These are phyloP conservation scores for Xylariaceae sp. DNA, from an alignment of 2,329 filamentous ascomycete species.

Conservation along the genomic window DNA sequence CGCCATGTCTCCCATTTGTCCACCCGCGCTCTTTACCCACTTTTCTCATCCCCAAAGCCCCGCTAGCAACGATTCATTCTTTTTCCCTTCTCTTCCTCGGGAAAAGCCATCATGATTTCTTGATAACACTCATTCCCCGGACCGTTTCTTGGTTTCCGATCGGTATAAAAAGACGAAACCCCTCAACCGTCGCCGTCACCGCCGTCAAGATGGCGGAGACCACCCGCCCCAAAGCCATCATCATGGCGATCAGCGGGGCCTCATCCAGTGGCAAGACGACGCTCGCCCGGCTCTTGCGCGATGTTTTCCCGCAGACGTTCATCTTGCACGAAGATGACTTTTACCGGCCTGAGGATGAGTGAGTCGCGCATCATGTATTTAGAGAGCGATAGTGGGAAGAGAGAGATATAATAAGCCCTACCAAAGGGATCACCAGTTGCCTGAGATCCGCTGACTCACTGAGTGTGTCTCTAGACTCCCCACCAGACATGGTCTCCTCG, in stretches of 20 bases:
- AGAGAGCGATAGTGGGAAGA: neutral
- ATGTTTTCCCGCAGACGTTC: constrained; percentile 71
- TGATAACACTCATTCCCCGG: neutral
- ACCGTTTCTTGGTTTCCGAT: neutral
- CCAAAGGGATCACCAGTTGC: too few species aligned
- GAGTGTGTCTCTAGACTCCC: constrained; percentile 43
- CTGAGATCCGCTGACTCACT: constrained; percentile 1
- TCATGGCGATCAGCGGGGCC: constrained; percentile 81
- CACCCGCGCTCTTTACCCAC: neutral
- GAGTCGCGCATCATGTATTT: constrained; percentile 25
- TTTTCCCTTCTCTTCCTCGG: neutral
- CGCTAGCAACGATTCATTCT: neutral
- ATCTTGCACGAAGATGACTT: constrained; percentile 97
- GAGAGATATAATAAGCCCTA: neutral
- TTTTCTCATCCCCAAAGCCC: neutral
- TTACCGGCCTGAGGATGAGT: constrained; percentile 75
- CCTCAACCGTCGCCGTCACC: too few species aligned
- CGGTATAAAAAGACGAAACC: neutral
- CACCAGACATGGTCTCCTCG: constrained; percentile 57
- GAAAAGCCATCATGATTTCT: neutral
- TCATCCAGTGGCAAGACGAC: constrained; percentile 96
- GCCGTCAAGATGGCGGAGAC: constrained; percentile 13
- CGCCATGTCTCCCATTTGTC: neutral
- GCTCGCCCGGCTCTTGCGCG: constrained; percentile 74
- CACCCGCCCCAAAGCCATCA: constrained; percentile 45